phyloP scores from a whole-genome alignment of 1,139 yeast genomes.

The Nakaseomyces uthaithaninus region DNA sequence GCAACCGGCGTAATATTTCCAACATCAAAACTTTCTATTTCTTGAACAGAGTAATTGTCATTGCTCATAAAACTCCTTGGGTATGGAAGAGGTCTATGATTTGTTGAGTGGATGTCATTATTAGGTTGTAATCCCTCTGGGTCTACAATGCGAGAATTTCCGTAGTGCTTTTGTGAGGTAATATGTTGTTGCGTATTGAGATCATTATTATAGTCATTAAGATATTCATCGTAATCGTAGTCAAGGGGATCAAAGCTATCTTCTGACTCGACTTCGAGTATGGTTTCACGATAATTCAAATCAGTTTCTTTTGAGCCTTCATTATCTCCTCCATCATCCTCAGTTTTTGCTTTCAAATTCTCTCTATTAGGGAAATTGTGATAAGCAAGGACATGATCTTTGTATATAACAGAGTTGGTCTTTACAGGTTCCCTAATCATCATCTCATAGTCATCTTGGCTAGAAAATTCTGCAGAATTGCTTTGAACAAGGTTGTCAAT shows the following conservation, averaged over 20 bases:
- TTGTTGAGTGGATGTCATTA: too few relatives aligned
- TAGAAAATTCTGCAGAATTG: not conserved
- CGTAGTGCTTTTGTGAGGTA: too few relatives aligned
- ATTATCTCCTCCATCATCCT: too few relatives aligned
- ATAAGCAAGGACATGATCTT: not conserved
- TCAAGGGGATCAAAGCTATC: conserved; percentile 2
- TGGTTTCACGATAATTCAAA: not conserved
- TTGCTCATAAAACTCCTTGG: conserved; percentile 6
- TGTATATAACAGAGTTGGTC: conserved; percentile 3
- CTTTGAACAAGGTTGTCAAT: not conserved
- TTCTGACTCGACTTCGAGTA: conserved; percentile 1
- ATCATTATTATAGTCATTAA: too few relatives aligned
- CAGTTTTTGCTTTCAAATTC: not conserved
- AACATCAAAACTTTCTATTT: too few relatives aligned
- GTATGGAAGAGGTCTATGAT: conserved; percentile 3
- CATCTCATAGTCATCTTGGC: conserved; percentile 1
- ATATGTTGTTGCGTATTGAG: too few relatives aligned
- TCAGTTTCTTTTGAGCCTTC: not conserved
- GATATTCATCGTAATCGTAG: conserved; percentile 3
- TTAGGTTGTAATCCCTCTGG: too few relatives aligned
- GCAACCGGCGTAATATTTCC: too few relatives aligned
- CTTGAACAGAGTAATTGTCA: not conserved
- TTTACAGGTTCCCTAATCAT: conserved; percentile 1
- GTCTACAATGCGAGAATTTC: too few relatives aligned
- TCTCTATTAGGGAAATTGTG: not conserved